phyloP scores from a whole-genome alignment of 345 rosid genomes.

The Geranium rotundifolium region DNA sequence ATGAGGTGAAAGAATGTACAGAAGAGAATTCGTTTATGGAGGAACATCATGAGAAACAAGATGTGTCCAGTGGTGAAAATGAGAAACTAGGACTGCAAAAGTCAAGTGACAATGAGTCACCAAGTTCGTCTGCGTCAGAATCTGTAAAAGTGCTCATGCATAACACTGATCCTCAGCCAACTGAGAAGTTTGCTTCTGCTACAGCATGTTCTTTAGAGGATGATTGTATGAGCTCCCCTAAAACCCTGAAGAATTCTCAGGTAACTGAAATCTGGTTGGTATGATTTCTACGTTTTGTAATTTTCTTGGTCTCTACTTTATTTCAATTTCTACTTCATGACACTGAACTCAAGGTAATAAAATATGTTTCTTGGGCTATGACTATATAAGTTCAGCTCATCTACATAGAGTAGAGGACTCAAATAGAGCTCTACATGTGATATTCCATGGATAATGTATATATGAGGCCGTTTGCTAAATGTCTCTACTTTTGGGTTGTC shows the following conservation, averaged over 20 bases:
- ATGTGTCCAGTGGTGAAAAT: slow-evolving; percentile 11
- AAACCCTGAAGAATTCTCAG: slow-evolving; percentile 36
- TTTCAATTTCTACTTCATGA: too few species aligned
- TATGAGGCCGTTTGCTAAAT: too few species aligned
- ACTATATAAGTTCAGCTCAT: too few species aligned
- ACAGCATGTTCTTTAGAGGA: neutral
- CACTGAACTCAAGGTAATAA: too few species aligned
- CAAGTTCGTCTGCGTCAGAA: slow-evolving; percentile 23
- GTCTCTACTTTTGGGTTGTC: too few species aligned
- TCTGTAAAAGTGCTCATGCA: slow-evolving; percentile 13
- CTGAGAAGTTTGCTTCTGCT: slow-evolving; percentile 33
- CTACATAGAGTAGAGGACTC: too few species aligned
- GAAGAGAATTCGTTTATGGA: slow-evolving; percentile 24
- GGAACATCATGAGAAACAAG: slow-evolving; percentile 18
- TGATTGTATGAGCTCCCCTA: slow-evolving; percentile 22
- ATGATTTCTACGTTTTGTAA: neutral
- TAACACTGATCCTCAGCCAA: slow-evolving; percentile 34
- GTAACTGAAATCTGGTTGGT: slow-evolving; percentile 20
- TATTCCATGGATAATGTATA: too few species aligned
- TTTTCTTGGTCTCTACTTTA: too few species aligned
- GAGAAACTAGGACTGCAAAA: slow-evolving; percentile 24
- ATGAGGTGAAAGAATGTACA: slow-evolving; percentile 48
- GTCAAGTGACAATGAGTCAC: slow-evolving; percentile 16
- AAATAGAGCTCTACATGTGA: too few species aligned
- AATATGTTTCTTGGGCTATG: too few species aligned